Evolutionary conservation across 2,329 filamentous ascomycete species (phyloP).

Genomic region (Sporothrix variecibatus): DNA sequence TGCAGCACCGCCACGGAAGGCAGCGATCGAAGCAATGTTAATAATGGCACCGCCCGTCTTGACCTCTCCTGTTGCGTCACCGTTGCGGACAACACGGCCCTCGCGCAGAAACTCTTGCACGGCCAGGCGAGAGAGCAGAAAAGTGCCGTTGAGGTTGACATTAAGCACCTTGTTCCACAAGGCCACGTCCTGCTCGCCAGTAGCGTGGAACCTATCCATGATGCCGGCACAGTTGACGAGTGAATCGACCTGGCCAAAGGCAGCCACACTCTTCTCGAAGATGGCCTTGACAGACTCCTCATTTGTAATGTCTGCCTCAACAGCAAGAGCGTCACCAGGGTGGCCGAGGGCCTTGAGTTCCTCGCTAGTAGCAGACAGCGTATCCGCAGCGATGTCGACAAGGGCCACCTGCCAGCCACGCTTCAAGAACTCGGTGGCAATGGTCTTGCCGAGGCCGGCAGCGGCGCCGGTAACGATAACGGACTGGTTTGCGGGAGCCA

Average conservation of each 20-base stretch:
- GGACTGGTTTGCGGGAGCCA: neutral
- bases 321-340: neutral
- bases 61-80: neutral
- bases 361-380: neutral
- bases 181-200: slow-evolving; percentile 47
- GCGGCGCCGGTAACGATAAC: slow-evolving; percentile 19
- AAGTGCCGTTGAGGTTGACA: slow-evolving; percentile 59
- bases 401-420: slow-evolving; percentile 15
- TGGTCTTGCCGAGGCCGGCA: neutral
- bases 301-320: slow-evolving; percentile 36
- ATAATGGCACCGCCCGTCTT: slow-evolving; percentile 11
- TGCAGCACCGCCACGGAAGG: neutral
- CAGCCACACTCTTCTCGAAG: slow-evolving; percentile 36
- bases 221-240: slow-evolving; percentile 61
- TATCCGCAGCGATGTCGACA: slow-evolving; percentile 13
- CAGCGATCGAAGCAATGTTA: slow-evolving; percentile 21
- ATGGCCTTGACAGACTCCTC: slow-evolving; percentile 38
- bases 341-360: neutral
- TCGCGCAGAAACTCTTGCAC: neutral
- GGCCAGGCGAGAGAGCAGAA: slow-evolving; percentile 37
- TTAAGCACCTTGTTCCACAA: slow-evolving; percentile 57
- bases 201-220: slow-evolving; percentile 58
- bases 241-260: slow-evolving; percentile 50
- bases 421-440: slow-evolving; percentile 13
- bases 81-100: neutral